phyloP scores from a whole-genome alignment of 352 stramenopile genomes.

The Phytopythium montanum region DNA sequence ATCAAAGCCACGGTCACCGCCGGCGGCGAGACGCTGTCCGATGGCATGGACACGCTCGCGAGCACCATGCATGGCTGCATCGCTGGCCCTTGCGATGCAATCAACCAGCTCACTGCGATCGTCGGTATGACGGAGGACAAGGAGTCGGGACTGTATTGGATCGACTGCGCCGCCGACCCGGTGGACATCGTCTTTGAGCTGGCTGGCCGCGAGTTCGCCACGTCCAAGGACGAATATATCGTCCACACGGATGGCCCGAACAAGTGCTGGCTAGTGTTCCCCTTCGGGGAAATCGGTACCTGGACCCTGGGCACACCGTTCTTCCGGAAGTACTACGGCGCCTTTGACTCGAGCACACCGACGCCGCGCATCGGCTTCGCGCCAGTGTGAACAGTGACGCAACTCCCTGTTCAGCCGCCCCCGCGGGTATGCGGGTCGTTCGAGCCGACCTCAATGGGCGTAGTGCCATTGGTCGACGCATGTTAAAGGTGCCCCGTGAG shows the following conservation, averaged over 20 bases:
- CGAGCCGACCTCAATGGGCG: too few relatives aligned
- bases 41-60: constrained; percentile 63
- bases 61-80: constrained; percentile 91
- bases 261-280: neutral
- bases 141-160: constrained; percentile 86
- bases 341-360: neutral
- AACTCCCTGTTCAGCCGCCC: too few relatives aligned
- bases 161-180: constrained; percentile 80
- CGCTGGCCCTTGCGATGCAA: constrained; percentile 70
- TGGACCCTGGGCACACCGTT: constrained; percentile 2
- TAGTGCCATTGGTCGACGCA: too few relatives aligned
- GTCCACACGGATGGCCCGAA: neutral
- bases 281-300: too few relatives aligned
- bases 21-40: constrained; percentile 26
- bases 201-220: constrained; percentile 77
- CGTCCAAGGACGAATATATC: constrained; percentile 87
- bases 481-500: too few relatives aligned
- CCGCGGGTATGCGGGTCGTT: too few relatives aligned
- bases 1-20: constrained; percentile 48
- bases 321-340: neutral
- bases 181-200: constrained; percentile 87
- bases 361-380: constrained; percentile 1
- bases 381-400: too few relatives aligned
- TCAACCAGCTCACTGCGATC: constrained; percentile 62
- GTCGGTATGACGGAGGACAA: constrained; percentile 80